Conservation (phyloP, 1,284 basidiomycete species). For the Austroboletus olivaceoglutinosus region DNA sequence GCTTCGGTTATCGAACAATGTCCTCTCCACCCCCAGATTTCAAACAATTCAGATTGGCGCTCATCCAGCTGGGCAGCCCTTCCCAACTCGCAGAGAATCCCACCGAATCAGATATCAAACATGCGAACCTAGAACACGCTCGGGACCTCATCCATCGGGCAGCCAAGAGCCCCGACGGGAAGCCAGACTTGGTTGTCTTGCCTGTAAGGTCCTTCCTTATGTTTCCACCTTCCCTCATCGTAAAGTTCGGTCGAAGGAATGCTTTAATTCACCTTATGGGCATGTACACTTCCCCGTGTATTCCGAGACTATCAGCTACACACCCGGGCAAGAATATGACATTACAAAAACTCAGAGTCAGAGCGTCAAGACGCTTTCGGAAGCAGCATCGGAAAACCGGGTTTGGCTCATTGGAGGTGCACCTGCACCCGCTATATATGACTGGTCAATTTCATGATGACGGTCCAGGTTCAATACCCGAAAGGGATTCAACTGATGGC, state of each 20-base stretch:
- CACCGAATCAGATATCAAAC: conserved; percentile 44
- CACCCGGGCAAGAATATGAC: conserved; percentile 56
- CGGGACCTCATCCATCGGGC: conserved; percentile 76
- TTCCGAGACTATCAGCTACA: conserved; percentile 76
- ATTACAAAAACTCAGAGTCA: conserved; percentile 63
- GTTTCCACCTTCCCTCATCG: not conserved
- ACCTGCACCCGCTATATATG: conserved; percentile 1
- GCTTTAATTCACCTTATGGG: conserved; percentile 98
- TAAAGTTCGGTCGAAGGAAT: conserved; percentile 59
- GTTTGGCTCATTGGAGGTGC: conserved; percentile 92
- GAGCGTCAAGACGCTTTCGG: conserved; percentile 80
- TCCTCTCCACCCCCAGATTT: conserved; percentile 40
- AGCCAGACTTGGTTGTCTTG: conserved; percentile 83
- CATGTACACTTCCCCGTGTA: conserved; percentile 81
- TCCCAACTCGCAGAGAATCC: conserved; percentile 42
- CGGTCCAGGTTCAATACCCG: conserved; percentile 87
- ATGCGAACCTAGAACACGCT: conserved; percentile 76
- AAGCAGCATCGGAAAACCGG: conserved; percentile 76
- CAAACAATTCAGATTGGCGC: conserved; percentile 78
- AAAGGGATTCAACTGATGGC: conserved; percentile 61
- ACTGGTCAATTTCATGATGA: not conserved
- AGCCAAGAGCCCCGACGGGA: conserved; percentile 45
- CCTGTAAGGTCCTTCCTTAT: conserved; percentile 56
- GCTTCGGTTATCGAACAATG: conserved; percentile 22
- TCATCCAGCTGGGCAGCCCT: conserved; percentile 81